phyloP scores from a whole-genome alignment of 1,284 basidiomycete species.

The Cryptococcus depauperatus region DNA sequence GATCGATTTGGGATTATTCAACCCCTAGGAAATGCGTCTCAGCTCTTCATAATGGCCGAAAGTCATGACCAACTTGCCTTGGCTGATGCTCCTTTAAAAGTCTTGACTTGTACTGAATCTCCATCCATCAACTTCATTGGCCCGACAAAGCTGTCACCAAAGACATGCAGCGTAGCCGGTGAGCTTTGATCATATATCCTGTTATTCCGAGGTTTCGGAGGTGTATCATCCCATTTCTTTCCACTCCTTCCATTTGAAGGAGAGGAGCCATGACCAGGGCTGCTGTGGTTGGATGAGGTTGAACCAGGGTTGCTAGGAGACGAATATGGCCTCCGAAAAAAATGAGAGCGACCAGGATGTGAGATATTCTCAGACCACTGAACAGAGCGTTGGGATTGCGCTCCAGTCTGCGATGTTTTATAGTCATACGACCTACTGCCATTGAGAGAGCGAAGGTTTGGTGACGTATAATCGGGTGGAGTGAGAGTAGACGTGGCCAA shows the following conservation, averaged over 20 bases:
- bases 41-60: no score
- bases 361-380: background rate
- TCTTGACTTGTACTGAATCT: slow-evolving; percentile 22
- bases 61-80: slow-evolving; percentile 25
- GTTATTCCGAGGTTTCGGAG: slow-evolving; percentile 1
- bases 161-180: slow-evolving; percentile 27
- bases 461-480: no score
- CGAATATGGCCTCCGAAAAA: background rate
- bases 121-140: slow-evolving; percentile 35
- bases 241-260: background rate
- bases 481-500: background rate
- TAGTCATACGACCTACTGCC: slow-evolving; percentile 5
- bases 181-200: slow-evolving; percentile 1
- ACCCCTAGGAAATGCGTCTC: slow-evolving; percentile 23
- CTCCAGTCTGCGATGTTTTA: slow-evolving; percentile 1
- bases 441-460: background rate
- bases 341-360: background rate
- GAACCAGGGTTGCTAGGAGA: background rate
- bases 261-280: background rate
- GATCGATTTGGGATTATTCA: slow-evolving; percentile 41
- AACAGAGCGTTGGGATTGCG: slow-evolving; percentile 14
- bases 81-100: slow-evolving; percentile 41
- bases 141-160: slow-evolving; percentile 40
- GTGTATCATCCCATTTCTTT: background rate
- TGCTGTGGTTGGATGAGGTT: background rate